These are phyloP conservation scores for Vicia faba DNA, from an alignment of 306 rosid species.

Conservation along the genomic window DNA sequence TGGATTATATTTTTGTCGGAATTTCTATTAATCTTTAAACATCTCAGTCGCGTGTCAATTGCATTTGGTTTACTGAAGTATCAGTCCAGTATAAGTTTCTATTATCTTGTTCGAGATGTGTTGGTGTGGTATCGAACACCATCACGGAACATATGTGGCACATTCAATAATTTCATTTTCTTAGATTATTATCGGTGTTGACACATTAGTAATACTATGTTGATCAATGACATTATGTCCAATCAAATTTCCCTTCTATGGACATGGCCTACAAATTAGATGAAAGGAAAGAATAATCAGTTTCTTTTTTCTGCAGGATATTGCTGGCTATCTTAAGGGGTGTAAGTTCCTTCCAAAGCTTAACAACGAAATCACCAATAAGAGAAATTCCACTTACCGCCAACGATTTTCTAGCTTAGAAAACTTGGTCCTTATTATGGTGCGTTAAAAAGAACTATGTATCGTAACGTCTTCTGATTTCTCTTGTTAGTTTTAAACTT, in stretches of 20 bases:
- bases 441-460: conserved; percentile 45
- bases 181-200: background rate
- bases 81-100: conserved; percentile 14
- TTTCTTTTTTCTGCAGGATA: conserved; percentile 53
- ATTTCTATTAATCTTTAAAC: background rate
- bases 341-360: conserved; percentile 81
- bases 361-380: conserved; percentile 62
- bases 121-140: conserved; percentile 1
- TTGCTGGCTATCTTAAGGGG: conserved; percentile 53
- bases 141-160: background rate
- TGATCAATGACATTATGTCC: conserved; percentile 21
- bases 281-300: conserved; percentile 7
- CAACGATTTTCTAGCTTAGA: conserved; percentile 75
- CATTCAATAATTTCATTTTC: too few species aligned
- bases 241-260: conserved; percentile 6
- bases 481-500: background rate
- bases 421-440: conserved; percentile 79
- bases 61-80: conserved; percentile 13
- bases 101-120: background rate
- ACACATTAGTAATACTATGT: background rate
- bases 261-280: conserved; percentile 10
- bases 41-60: conserved; percentile 2
- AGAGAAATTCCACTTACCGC: conserved; percentile 62
- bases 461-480: conserved; percentile 24
- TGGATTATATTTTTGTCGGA: conserved; percentile 14